Evolutionary conservation across 2,329 filamentous ascomycete genomes (phyloP), one percentile per base, ranked within the genome.

Genomic region (Teratosphaeria pseudoeucalypti): DNA sequence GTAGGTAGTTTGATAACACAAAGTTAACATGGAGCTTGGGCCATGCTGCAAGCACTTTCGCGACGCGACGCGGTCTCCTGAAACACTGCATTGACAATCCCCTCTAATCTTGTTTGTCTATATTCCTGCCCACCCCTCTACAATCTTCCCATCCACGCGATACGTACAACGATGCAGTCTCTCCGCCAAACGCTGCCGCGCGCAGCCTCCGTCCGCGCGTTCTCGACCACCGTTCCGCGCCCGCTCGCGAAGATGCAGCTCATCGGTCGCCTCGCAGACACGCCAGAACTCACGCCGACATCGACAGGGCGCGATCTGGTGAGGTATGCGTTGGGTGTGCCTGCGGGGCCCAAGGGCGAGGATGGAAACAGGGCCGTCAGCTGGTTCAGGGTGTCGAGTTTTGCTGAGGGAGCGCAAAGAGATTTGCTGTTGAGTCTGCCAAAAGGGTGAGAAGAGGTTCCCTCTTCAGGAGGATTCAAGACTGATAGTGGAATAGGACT

Each of bases 361-460:
- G 63, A 68, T 32, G 71, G 71, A 26, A 88, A 89, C 75, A 81
- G 84, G 71, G 82, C 85, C 72, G 89, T 88, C 34, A 94, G 87
- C 79, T 97, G 89, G 88, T 97, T 95, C 81, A 82, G 81, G 60
- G 80, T 97, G 58, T 80, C 85, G 37, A 85, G 81, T 77, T 97
- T 97, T 73, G 67, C 77, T 57, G 85, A 89, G 64, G 89, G 87
- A 12, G 75, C 82, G 56, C 79, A 82, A 72, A 85, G 86, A 70
- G 89, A 96, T 63, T 87, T 83, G 70, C 73, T 96, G 67, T 77
- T 89, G 70, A 79, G 76, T 69, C 75, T 96, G 74, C 84, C 85
- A 58, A 97, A 96, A 80, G 92, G 92, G 89, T 96, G 77, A 73
- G 89, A n/a, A 19, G 29, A 49, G 11, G 37, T 32, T 39, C 11